Evolutionary conservation across 139 green algal genomes (phyloP), one percentile per base, ranked within the genome.

Genomic region (Nannochloris sp.): DNA sequence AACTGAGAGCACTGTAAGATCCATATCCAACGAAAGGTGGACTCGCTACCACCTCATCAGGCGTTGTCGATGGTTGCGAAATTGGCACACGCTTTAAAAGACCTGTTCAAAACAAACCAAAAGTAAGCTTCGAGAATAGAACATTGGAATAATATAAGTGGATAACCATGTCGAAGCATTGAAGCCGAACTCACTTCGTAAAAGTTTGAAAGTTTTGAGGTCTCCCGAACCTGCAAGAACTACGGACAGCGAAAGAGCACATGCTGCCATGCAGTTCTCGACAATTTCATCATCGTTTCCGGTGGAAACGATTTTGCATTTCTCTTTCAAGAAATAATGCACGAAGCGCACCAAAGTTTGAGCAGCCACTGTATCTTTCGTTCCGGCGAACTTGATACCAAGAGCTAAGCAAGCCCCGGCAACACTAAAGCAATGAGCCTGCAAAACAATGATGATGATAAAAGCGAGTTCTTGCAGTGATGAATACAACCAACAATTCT

Each of bases 181-280:
- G 7, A 13, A 38, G 12, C n/a, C 29, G 8, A 55, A 6, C 67
- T 60, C 45, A 95, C 77, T 66, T 37, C 90, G 69, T 6, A 98
- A 75, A 56, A 99, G 77, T 14, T 73, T 72, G 24, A 98, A 70
- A 3, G 93, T 96, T 19, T 72, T 65, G 35, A 96, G 75, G 73
- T 99, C 78, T 8, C 92, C 90, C 15, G 79, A 95, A 6, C 93
- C 93, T 1, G 93, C 91, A 89, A 99, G 96, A 34, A 98, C 88
- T 4, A 87, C 34, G 1, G 66, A 33, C 38, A 98, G 79, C 19
- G 90, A 75, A 60, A 98, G 75, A 25, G 83, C 75, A 51, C 72
- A 70, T 10, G 45, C 53, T 29, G 53, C 65, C 14, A 91, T 23
- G 42, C 74, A 81, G 9, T 61, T 67, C 76, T 96, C 87, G 54